Evolutionary conservation across 768 basidiomycete species (phyloP).

Genomic region (Podaxis mareebaensis): DNA sequence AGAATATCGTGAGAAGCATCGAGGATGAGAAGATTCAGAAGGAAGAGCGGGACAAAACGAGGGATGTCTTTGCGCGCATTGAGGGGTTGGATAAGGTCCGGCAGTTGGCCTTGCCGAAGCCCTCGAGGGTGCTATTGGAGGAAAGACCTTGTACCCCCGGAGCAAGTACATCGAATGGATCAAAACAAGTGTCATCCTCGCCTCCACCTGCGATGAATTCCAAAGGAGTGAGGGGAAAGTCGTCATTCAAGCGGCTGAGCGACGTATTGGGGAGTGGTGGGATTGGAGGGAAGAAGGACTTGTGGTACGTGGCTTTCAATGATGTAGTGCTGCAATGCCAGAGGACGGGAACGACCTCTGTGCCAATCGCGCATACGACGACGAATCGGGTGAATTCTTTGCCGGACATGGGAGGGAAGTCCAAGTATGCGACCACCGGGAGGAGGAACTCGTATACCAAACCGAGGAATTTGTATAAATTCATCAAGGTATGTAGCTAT

Average conservation of each 20-base stretch:
- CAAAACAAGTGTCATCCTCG: slow-evolving; percentile 39
- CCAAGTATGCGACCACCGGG: slow-evolving; percentile 83
- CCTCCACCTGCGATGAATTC: slow-evolving; percentile 41
- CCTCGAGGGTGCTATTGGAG: slow-evolving; percentile 83
- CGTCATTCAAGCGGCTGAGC: slow-evolving; percentile 86
- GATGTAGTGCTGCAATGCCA: slow-evolving; percentile 94
- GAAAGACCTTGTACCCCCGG: slow-evolving; percentile 60
- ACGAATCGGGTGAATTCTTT: slow-evolving; percentile 73
- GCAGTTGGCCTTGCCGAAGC: slow-evolving; percentile 89
- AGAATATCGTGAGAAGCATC: slow-evolving; percentile 92
- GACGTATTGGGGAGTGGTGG: slow-evolving; percentile 77
- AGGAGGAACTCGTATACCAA: slow-evolving; percentile 74
- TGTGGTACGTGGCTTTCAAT: slow-evolving; percentile 95
- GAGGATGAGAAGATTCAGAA: slow-evolving; percentile 98
- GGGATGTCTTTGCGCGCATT: slow-evolving; percentile 94
- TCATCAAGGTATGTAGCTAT: slow-evolving; percentile 68
- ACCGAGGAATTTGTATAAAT: slow-evolving; percentile 92
- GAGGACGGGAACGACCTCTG: slow-evolving; percentile 82
- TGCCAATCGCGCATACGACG: slow-evolving; percentile 70
- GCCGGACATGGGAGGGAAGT: slow-evolving; percentile 81
- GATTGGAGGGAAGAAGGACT: slow-evolving; percentile 72
- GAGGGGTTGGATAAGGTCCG: slow-evolving; percentile 94
- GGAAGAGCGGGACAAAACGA: slow-evolving; percentile 93
- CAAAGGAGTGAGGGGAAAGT: slow-evolving; percentile 75
- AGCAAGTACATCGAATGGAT: slow-evolving; percentile 27